Evolutionary conservation across 768 basidiomycete species (phyloP).

Genomic region (Amylocystis lapponica): DNA sequence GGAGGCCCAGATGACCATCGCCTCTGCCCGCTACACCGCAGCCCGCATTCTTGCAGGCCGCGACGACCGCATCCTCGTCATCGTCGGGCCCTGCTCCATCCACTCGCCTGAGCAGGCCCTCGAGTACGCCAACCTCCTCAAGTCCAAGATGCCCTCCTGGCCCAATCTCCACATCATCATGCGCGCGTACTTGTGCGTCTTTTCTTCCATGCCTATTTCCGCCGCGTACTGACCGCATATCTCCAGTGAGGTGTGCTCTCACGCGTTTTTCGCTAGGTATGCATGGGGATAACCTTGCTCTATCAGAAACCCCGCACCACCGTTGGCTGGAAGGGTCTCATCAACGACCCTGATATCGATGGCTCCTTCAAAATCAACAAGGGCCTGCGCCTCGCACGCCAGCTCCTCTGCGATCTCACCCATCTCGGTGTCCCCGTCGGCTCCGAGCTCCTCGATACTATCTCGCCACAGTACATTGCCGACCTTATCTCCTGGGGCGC

Average conservation of each 20-base stretch:
- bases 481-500: slow-evolving; percentile 91
- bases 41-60: slow-evolving; percentile 78
- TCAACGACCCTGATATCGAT: slow-evolving; percentile 93
- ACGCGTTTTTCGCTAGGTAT: background rate
- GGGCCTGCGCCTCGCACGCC: slow-evolving; percentile 81
- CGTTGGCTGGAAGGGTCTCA: slow-evolving; percentile 95
- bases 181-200: slow-evolving; percentile 93
- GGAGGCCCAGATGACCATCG: slow-evolving; percentile 68
- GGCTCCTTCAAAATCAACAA: slow-evolving; percentile 97
- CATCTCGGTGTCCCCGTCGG: slow-evolving; percentile 89
- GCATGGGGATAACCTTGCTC: background rate
- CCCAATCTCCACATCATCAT: slow-evolving; percentile 86
- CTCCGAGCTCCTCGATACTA: slow-evolving; percentile 86
- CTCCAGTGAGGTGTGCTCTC: slow-evolving; percentile 31
- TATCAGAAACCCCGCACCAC: slow-evolving; percentile 91
- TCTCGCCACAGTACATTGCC: slow-evolving; percentile 77
- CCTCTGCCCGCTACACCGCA: slow-evolving; percentile 69
- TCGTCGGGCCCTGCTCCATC: slow-evolving; percentile 95
- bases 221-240: slow-evolving; percentile 11
- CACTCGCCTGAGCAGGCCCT: slow-evolving; percentile 84
- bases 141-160: slow-evolving; percentile 58
- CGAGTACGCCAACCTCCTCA: slow-evolving; percentile 73
- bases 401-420: slow-evolving; percentile 89
- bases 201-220: slow-evolving; percentile 3
- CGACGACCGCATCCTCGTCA: slow-evolving; percentile 82